Base-by-base conservation (phyloP, 2,329 filamentous ascomycete genomes). In the Nemania serpens region DNA sequence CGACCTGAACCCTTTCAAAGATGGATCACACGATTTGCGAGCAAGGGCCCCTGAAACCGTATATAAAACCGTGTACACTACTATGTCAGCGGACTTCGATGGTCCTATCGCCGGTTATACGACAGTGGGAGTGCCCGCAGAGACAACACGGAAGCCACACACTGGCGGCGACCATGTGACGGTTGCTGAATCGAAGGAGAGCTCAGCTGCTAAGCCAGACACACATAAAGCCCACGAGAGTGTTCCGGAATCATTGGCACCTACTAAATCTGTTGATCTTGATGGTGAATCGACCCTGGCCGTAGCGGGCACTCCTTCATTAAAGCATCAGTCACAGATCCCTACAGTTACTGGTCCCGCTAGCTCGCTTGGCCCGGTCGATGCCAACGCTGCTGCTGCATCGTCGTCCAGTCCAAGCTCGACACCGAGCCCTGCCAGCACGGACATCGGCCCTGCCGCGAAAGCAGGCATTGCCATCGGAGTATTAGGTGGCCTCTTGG, bases 391-490 rank as follows among this genome's bases (percentile, higher is more conserved):
- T 20, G 68, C 62, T 20, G 65, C 70, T 22, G 55, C 66, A 18
- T 29, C 25, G 7, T 29, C 25, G 25, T 29, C 25, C 25, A 61
- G 65, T 20, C 52, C 70, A 43, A 65, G 64, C 4, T 49, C 69
- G 6, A 58, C 72, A 1, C 51, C 71, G 1, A 65, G 66, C 41
- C 48, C 71, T 12, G 63, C 70, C 7, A 64, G 53, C 25, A 55
- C 65, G 11, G 61, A 69, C 50, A 64, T 58, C 51, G 68, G 71
- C 61, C 60, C 67, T 9, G 82, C 77, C 33, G 74, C 77, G 43
- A 95, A 92, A 76, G 93, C 92, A 45, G 95, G 95, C 62, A 84
- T 97, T 63, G 91, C 89, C 5, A 88, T 97, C 72, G 93, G 93
- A 70, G 86, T 96, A 49, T 77, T 97, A 34, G 81, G 89, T 6